Evolutionary conservation across 352 stramenopile genomes (phyloP).

Genomic region (Pythium sukuiense): DNA sequence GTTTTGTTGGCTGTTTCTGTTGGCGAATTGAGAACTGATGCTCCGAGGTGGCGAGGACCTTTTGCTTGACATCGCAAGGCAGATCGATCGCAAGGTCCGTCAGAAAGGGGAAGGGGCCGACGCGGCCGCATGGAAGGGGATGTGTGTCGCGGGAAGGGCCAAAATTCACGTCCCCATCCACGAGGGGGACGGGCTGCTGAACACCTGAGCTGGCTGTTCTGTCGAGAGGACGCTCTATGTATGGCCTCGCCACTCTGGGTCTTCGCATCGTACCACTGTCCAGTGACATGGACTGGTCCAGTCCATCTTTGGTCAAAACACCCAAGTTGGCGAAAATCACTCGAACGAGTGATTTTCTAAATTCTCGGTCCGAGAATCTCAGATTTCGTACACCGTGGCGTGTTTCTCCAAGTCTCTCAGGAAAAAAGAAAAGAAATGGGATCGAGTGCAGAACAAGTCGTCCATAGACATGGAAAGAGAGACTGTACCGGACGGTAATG

Average conservation of each 20-base stretch:
- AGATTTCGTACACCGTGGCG: no score
- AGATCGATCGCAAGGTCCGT: neutral
- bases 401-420: neutral
- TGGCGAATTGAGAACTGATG: constrained; percentile 11
- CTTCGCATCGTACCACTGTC: neutral
- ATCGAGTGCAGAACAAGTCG: no score
- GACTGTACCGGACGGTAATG: neutral
- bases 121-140: neutral
- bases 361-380: neutral
- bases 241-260: neutral
- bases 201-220: neutral
- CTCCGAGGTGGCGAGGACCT: neutral
- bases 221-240: neutral
- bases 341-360: neutral
- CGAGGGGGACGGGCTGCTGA: neutral
- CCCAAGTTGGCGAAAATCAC: no score
- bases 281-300: neutral
- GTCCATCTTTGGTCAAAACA: neutral
- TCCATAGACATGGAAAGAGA: neutral
- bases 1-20: constrained; percentile 1
- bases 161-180: neutral
- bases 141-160: neutral
- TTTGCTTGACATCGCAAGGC: neutral
- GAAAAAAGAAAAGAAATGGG: neutral
- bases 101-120: neutral